Base-by-base conservation (phyloP, 148 eudicot genomes). In the Hydrangea macrophylla region DNA sequence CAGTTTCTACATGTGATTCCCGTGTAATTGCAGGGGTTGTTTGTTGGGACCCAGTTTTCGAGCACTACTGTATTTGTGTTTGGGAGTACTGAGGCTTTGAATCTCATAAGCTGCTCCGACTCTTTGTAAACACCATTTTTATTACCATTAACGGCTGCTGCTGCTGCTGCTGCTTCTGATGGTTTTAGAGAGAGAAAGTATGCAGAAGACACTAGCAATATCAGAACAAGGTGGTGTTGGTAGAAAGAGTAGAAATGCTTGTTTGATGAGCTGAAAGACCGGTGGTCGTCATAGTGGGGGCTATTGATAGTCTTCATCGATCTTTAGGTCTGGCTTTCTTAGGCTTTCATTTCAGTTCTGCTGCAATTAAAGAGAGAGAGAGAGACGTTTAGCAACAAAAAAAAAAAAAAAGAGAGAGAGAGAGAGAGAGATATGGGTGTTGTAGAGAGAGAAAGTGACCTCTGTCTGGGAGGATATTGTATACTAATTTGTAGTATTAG, bases 41-140 rank as follows among this genome's bases (percentile, higher is more conserved):
- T 13, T 45, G 20, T 50, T 6, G 78, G 35, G 2, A 35, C 44
- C 99, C 99, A 94, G 32, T 81, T 72, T 17, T 48, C 65, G 31
- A 93, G 92, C n/a, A n/a, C n/a, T n/a, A n/a, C n/a, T 56, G 40
- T 13, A 37, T 77, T 53, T 1, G 89, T 81, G 72, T 83, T 75
- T 1, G 79, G 58, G 30, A 94, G 78, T n/a, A n/a, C n/a, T 0
- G 87, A 71, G 23, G 87, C 68, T 75, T 91, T 94, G 84, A 94
- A 94, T 78, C 76, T 73, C 2, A 90, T 26, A 28, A 90, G 83
- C 35, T 68, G 81, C n/a, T 86, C 76, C 23, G 76, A 23, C 73
- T 89, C 92, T 3, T 6, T 54, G 48, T 20, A n/a, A n/a, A 58
- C 22, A 2, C 53, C 53, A n/a, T 48, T n/a, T n/a, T n/a, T n/a